A percentile compares a stretch with the other conserved stretches of the same genome.
Conservation (phyloP, 1,139 yeast species). For the Schizosaccharomyces versatilis region DNA sequence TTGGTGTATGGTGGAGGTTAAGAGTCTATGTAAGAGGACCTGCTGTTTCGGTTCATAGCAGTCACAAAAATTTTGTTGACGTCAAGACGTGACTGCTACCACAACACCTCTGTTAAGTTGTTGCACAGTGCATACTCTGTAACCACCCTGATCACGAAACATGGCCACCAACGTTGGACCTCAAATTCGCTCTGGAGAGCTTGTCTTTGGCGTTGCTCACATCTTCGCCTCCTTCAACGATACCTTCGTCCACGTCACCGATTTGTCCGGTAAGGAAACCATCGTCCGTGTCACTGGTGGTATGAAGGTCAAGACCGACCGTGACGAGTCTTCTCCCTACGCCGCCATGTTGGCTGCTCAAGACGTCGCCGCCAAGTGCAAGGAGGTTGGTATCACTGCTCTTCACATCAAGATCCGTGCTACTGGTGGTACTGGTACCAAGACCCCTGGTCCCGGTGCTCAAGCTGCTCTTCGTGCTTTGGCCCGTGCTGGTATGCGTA, state of each 20-base stretch:
- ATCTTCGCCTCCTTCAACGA: constrained; percentile 98
- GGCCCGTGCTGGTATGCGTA: constrained; percentile 99
- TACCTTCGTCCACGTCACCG: constrained; percentile 98
- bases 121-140: no score
- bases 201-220: constrained; percentile 99
- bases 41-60: neutral
- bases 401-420: constrained; percentile 99
- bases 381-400: constrained; percentile 99
- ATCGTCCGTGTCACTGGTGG: constrained; percentile 99
- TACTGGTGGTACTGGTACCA: constrained; percentile 99
- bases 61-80: neutral
- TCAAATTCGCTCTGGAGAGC: constrained; percentile 87
- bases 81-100: neutral
- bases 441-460: constrained; percentile 99
- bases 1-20: neutral
- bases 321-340: constrained; percentile 99
- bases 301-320: constrained; percentile 99
- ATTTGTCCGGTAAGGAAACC: constrained; percentile 98
- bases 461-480: constrained; percentile 99
- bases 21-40: neutral
- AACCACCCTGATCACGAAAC: constrained; percentile 4
- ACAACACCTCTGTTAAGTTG: no score
- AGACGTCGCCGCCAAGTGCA: constrained; percentile 96
- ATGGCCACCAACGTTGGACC: constrained; percentile 60
- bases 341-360: constrained; percentile 99